Evolutionary conservation across 208 protist genomes (phyloP).

Genomic region (Borovskyia barvae): DNA sequence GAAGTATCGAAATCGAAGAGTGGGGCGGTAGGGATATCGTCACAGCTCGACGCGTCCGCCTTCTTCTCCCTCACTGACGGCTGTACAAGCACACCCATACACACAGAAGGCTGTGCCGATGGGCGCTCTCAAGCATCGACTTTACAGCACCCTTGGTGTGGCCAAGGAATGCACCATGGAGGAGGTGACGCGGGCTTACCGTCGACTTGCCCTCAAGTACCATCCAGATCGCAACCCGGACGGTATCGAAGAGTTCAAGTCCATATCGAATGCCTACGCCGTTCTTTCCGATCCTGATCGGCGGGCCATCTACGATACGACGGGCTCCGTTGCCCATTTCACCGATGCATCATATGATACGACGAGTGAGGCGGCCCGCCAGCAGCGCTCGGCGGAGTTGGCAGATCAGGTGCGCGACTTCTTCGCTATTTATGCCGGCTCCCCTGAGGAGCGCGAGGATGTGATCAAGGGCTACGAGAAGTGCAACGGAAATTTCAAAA

Average conservation of each 20-base stretch:
- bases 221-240: slow-evolving; percentile 89
- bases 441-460: slow-evolving; percentile 65
- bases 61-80: not conserved
- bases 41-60: not conserved
- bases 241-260: slow-evolving; percentile 82
- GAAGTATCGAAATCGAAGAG: not conserved
- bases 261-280: slow-evolving; percentile 95
- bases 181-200: slow-evolving; percentile 74
- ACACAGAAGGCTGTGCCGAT: slow-evolving; percentile 3
- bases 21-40: not conserved
- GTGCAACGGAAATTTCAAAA: slow-evolving; percentile 65
- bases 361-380: slow-evolving; percentile 11
- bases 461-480: slow-evolving; percentile 48
- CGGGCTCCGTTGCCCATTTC: slow-evolving; percentile 37
- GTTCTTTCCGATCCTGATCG: slow-evolving; percentile 94
- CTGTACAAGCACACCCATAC: slow-evolving; percentile 7
- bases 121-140: slow-evolving; percentile 16
- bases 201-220: slow-evolving; percentile 71
- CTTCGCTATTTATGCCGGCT: slow-evolving; percentile 72
- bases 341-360: not conserved
- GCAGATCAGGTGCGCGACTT: slow-evolving; percentile 60
- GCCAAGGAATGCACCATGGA: slow-evolving; percentile 28
- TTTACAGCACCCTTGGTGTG: slow-evolving; percentile 67
- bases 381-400: slow-evolving; percentile 74
- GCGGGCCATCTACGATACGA: slow-evolving; percentile 95